These are phyloP conservation scores for Penicillium sp. DNA, from an alignment of 2,329 filamentous ascomycete genomes.

Conservation along the genomic window DNA sequence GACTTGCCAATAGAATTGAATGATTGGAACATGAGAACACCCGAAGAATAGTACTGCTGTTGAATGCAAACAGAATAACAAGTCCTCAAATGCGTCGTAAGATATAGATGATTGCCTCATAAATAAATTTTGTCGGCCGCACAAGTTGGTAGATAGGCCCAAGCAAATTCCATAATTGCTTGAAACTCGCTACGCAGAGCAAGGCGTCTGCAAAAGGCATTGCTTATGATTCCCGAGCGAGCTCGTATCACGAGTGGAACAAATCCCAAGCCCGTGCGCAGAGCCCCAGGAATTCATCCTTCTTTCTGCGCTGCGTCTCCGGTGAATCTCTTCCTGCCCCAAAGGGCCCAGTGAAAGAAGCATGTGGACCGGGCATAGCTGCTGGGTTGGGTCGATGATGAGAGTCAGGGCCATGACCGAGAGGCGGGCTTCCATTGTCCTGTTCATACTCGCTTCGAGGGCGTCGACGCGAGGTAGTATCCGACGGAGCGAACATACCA, in stretches of 20 bases:
- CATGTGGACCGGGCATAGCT: conserved; percentile 23
- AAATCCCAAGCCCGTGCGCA: conserved; percentile 94
- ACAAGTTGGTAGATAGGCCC: background rate
- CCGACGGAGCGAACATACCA: conserved; percentile 37
- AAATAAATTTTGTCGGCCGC: background rate
- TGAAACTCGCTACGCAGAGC: background rate
- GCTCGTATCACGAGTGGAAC: conserved; percentile 73
- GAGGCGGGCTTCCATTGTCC: conserved; percentile 80
- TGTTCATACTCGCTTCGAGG: conserved; percentile 85
- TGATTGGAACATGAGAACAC: background rate
- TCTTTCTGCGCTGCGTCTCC: conserved; percentile 79
- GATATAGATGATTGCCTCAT: background rate
- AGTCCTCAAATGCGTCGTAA: background rate
- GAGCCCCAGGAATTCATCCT: conserved; percentile 83
- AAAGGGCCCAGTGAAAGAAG: conserved; percentile 66
- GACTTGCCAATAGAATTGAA: background rate
- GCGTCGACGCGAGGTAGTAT: conserved; percentile 60
- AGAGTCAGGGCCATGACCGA: conserved; percentile 68
- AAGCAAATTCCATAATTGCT: conserved; percentile 11
- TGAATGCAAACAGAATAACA: background rate
- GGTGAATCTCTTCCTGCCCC: conserved; percentile 79
- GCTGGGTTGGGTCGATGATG: conserved; percentile 41
- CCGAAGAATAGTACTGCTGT: background rate
- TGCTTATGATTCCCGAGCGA: background rate
- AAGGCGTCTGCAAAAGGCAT: background rate